phyloP scores from a whole-genome alignment of 2,329 filamentous ascomycete species.

The Fusarium annulatum region DNA sequence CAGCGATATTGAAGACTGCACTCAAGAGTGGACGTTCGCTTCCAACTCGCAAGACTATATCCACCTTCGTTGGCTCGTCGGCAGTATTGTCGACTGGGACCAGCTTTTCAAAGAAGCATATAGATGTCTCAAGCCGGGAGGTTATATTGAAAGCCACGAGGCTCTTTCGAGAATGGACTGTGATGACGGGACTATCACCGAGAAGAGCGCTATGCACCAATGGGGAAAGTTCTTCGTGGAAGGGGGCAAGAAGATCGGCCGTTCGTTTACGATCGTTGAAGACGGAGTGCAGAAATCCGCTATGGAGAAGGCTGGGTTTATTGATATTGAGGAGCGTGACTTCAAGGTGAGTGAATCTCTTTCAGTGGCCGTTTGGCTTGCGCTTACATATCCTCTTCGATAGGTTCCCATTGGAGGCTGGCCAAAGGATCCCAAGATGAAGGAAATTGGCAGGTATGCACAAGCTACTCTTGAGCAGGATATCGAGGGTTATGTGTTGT shows the following conservation, averaged over 20 bases:
- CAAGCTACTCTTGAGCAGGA: conserved; percentile 37
- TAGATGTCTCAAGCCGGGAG: conserved; percentile 19
- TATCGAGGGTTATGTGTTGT: conserved; percentile 33
- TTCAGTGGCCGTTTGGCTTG: rapidly evolving
- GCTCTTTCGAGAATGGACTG: conserved; percentile 25
- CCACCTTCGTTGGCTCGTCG: conserved; percentile 33
- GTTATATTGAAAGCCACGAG: conserved; percentile 29
- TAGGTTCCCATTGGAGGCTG: conserved; percentile 30
- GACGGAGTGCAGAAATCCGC: conserved; percentile 20
- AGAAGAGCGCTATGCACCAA: conserved; percentile 31
- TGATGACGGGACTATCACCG: conserved; percentile 14
- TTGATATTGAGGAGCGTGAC: conserved; percentile 12
- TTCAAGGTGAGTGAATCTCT: conserved; percentile 8
- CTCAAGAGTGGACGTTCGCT: conserved; percentile 33
- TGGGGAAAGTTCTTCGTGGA: conserved; percentile 38
- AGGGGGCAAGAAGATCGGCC: conserved; percentile 22
- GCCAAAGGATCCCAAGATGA: conserved; percentile 12
- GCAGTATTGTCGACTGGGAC: conserved; percentile 23
- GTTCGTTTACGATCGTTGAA: conserved; percentile 23
- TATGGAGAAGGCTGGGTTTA: conserved; percentile 26
- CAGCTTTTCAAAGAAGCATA: conserved; percentile 26
- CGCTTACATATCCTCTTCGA: not conserved
- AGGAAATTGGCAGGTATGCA: conserved; percentile 23
- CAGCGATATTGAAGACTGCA: conserved; percentile 36
- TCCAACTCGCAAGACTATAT: conserved; percentile 27